phyloP scores from a whole-genome alignment of 345 rosid genomes.

The Citrus sp. region DNA sequence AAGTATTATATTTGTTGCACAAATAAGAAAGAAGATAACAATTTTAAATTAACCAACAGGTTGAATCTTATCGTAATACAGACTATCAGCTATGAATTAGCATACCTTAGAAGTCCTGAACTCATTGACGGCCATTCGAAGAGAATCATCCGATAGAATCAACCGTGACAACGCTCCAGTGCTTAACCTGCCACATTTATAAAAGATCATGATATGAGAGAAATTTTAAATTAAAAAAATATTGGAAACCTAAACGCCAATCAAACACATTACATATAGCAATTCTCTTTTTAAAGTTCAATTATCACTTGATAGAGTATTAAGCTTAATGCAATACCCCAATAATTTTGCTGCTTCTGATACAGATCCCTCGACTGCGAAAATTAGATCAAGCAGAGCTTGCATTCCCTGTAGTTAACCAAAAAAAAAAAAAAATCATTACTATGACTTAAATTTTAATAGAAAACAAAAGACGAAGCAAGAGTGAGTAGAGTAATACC shows the following conservation, averaged over 20 bases:
- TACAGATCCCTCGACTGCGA: constrained; percentile 77
- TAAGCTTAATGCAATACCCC: constrained; percentile 39
- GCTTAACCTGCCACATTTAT: constrained; percentile 60
- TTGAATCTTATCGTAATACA: neutral
- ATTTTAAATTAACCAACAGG: neutral
- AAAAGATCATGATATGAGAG: neutral
- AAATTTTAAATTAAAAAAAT: neutral
- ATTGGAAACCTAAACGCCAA: neutral
- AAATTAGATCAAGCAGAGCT: constrained; percentile 74
- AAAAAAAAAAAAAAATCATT: neutral
- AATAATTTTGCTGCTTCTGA: constrained; percentile 71
- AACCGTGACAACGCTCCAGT: constrained; percentile 91
- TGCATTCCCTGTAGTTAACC: constrained; percentile 67
- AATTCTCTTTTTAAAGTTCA: neutral
- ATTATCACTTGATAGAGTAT: neutral
- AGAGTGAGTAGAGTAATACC: constrained; percentile 30
- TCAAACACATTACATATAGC: neutral
- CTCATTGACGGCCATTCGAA: constrained; percentile 76
- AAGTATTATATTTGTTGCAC: neutral
- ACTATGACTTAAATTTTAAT: too few relatives aligned
- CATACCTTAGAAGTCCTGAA: constrained; percentile 72
- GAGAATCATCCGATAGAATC: constrained; percentile 82
- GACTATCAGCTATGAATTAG: neutral
- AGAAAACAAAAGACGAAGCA: neutral
- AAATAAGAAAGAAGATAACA: neutral